These are phyloP conservation scores for Eucalyptus urophylla DNA, from an alignment of 345 rosid species.

Conservation along the genomic window DNA sequence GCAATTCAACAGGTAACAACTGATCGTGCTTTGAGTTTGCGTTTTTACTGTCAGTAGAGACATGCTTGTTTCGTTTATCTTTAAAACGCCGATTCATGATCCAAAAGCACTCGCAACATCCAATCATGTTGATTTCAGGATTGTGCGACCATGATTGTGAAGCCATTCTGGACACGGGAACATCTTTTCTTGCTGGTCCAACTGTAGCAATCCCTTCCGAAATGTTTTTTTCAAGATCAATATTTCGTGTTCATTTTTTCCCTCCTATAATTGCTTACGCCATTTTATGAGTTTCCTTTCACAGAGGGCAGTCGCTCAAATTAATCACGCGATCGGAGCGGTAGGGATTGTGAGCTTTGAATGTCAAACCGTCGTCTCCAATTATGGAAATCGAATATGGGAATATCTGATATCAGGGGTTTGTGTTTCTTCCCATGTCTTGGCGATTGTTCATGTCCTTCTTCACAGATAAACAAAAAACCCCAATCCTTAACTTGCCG, in stretches of 20 bases:
- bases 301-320: slow-evolving; percentile 33
- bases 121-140: slow-evolving; percentile 14
- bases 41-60: not conserved
- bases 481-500: not conserved
- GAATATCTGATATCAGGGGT: slow-evolving; percentile 36
- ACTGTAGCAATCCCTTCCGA: slow-evolving; percentile 18
- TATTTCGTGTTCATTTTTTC: not conserved
- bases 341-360: slow-evolving; percentile 32
- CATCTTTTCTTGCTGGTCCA: slow-evolving; percentile 51
- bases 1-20: slow-evolving; percentile 30
- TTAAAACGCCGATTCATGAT: not conserved
- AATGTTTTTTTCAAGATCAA: not conserved
- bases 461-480: not conserved
- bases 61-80: not conserved
- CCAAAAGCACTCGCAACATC: not conserved
- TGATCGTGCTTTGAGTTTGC: not conserved
- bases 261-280: not conserved
- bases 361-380: slow-evolving; percentile 20
- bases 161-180: slow-evolving; percentile 49
- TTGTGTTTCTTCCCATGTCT: not conserved
- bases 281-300: not conserved
- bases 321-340: slow-evolving; percentile 46
- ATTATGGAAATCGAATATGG: slow-evolving; percentile 34
- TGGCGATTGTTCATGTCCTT: not conserved
- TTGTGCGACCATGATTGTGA: slow-evolving; percentile 20